Conservation (phyloP, 2,329 filamentous ascomycete species). For the Neonectria punicea region DNA sequence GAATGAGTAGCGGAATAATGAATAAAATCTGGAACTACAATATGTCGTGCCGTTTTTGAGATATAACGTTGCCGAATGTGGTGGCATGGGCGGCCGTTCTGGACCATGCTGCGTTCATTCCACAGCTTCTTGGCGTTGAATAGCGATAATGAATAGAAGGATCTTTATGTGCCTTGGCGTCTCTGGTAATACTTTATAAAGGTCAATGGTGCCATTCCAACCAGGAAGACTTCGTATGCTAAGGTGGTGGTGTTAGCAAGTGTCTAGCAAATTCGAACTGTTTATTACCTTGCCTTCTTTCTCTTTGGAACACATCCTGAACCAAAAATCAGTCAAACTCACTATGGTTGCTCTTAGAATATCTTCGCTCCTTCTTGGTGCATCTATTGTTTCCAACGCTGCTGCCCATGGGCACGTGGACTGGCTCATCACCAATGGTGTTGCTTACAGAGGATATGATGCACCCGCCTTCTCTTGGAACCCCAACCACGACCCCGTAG, state of each 20-base stretch:
- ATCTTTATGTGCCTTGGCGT: background rate
- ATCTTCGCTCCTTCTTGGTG: conserved; percentile 2
- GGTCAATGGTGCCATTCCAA: background rate
- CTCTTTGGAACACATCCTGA: background rate
- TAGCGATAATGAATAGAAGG: background rate
- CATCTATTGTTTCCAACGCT: background rate
- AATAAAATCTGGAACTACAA: background rate
- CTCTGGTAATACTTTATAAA: background rate
- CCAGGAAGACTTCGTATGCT: background rate
- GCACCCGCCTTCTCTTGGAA: conserved; percentile 39
- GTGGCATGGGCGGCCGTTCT: conserved; percentile 20
- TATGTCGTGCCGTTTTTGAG: conserved; percentile 32
- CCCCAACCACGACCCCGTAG: conserved; percentile 31
- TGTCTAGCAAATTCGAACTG: background rate
- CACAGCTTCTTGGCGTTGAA: conserved; percentile 11
- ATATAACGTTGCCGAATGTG: conserved; percentile 10
- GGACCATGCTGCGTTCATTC: conserved; percentile 25
- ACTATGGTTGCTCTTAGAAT: conserved; percentile 20
- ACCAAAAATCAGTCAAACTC: background rate
- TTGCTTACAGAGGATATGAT: conserved; percentile 38
- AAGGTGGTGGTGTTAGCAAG: too few species aligned
- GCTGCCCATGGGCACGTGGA: conserved; percentile 39
- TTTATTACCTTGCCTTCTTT: background rate
- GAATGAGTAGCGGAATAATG: conserved; percentile 9
- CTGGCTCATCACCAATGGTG: conserved; percentile 38